Evolutionary conservation across 306 rosid genomes (phyloP).

Genomic region (Elaeagnus macrophylla): DNA sequence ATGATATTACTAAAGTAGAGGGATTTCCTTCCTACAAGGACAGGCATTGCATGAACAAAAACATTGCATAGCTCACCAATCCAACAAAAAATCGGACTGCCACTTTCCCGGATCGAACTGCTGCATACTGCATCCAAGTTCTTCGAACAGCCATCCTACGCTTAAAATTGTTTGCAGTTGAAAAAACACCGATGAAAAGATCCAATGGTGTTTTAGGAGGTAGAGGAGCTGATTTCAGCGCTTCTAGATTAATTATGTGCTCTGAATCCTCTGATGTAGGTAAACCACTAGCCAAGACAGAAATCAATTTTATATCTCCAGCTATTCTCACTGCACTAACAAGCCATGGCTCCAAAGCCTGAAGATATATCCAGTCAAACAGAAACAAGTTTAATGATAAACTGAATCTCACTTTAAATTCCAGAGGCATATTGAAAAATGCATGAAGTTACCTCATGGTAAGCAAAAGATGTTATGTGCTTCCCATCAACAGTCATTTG

Average conservation of each 20-base stretch:
- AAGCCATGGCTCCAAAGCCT: constrained; percentile 84
- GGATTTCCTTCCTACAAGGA: too few species aligned
- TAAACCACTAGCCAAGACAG: constrained; percentile 67
- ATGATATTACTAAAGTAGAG: too few species aligned
- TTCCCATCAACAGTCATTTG: constrained; percentile 88
- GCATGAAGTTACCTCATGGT: constrained; percentile 49
- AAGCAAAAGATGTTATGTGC: constrained; percentile 64
- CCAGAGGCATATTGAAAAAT: not conserved
- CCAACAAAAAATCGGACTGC: constrained; percentile 82
- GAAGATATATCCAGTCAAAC: constrained; percentile 26
- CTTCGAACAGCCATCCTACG: constrained; percentile 76
- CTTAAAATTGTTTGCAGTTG: constrained; percentile 72
- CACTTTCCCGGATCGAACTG: constrained; percentile 37
- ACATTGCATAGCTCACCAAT: constrained; percentile 34
- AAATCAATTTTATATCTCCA: constrained; percentile 57
- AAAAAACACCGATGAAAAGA: constrained; percentile 71
- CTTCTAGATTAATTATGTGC: constrained; percentile 50
- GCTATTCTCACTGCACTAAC: constrained; percentile 52
- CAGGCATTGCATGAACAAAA: too few species aligned
- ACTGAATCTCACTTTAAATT: constrained; percentile 1
- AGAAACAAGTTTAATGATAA: constrained; percentile 12
- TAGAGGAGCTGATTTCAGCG: constrained; percentile 47
- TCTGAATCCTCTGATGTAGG: constrained; percentile 81
- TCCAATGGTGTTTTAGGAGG: constrained; percentile 36
- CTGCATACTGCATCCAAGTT: constrained; percentile 81